Evolutionary conservation across 2,329 filamentous ascomycete species (phyloP), one percentile per base, ranked within the genome.

Genomic region (Trichoderma harzianum): DNA sequence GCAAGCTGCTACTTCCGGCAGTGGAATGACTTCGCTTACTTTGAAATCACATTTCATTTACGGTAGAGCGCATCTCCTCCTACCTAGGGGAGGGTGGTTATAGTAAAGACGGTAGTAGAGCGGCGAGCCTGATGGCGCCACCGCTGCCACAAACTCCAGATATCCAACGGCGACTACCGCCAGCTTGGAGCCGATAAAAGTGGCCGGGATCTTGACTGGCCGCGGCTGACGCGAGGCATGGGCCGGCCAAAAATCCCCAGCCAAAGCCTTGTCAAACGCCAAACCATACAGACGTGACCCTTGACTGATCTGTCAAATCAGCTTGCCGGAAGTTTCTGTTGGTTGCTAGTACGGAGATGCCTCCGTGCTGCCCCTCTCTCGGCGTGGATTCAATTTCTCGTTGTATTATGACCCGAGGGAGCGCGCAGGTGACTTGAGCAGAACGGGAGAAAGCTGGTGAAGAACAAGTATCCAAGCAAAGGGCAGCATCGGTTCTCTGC

Each of bases 151-250:
- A 21, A 43, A 34, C 30, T 32, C n/a, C 26, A 30, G 39, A 51
- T 32, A 12, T 21, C 51, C 64, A 67, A 58, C 32, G 8, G 7
- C 5, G 12, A 34, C 21, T 69, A 69, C 66, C 66, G 57, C 57
- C 66, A 69, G 66, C 55, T 61, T 69, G 66, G 66, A 53, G 26
- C 66, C 66, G 66, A 69, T 11, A 24, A 32, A 28, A 30, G 11
- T 11, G n/a, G 5, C 26, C 30, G 60, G 28, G 36, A 39, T n/a
- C n/a, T 62, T 24, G 36, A 39, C 14, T 30, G 7, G 34, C 8
- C 8, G 16, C 53, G 39, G 28, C 10, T 64, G 30, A 39, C n/a
- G 51, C 47, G 26, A 57, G 47, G 24, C 47, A 30, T n/a, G 53
- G 64, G 34, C 53, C n/a, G 21, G 43, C 1, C 21, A 4, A 30